Base-by-base conservation (phyloP, 768 basidiomycete genomes). In the Infundibulicybe gibba region DNA sequence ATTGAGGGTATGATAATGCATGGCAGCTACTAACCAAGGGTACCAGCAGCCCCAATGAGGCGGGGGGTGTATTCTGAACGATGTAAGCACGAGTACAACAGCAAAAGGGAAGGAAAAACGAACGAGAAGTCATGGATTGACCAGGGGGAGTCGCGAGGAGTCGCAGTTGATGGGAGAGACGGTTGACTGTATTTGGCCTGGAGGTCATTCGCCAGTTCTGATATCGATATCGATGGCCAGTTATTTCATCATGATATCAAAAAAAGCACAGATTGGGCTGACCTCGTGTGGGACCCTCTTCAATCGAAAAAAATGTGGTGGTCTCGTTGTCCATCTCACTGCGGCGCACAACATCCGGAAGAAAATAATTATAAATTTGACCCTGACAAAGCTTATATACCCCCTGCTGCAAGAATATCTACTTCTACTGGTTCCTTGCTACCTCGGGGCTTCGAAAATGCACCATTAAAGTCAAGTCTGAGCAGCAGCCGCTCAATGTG, bases 1-100 rank as follows among this genome's bases (percentile, higher is more conserved):
- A 39, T 33, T 42, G 44, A 9, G 50, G 58, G 54, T 48, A 31
- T 33, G 31, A 44, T 47, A 48, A 32, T 30, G 16, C 49, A 43
- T 48, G 40, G 52, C 14, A 50, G n/a, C n/a, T n/a, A 48, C 74
- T 53, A 57, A 97, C 95, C 95, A 57, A 97, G 83, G 48, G 95
- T 97, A 78, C 98, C 89, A 59, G 91, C 75, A 45, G 94, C 87
- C 38, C 87, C 90, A 65, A 94, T 76, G 72, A 86, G 75, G 63
- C 91, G 87, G 43, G 87, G 69, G 20, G 79, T 73, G 73, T 83
- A 87, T 54, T 77, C 88, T 89, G 62, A 13, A 46, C 14, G 33
- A 44, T 53, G 48, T 50, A 38, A 55, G 49, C 44, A 54, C 17
- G 48, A 48, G 43, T 34, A 49, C 19, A 41, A 44, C 13, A 39